Evolutionary conservation across 768 basidiomycete species (phyloP).

Genomic region (Suillus variegatus): DNA sequence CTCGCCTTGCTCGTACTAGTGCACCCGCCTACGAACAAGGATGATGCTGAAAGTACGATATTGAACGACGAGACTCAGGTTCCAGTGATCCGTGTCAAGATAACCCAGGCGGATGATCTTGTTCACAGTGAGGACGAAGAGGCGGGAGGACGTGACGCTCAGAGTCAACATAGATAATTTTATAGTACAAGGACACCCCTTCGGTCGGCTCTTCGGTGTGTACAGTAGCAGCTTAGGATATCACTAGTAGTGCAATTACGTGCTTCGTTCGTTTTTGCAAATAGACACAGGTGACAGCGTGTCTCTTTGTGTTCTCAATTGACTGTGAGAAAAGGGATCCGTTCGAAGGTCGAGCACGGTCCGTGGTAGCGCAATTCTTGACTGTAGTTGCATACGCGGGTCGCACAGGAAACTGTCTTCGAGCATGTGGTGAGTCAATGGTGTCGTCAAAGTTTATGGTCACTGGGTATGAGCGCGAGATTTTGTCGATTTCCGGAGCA

Average conservation of each 20-base stretch:
- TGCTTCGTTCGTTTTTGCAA: not conserved
- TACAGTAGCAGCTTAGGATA: not conserved
- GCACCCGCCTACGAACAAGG: conserved; percentile 32
- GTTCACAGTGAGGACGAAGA: conserved; percentile 9
- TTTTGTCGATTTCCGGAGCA: no score
- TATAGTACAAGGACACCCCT: not conserved
- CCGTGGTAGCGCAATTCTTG: no score
- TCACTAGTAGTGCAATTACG: not conserved
- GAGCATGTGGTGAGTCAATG: no score
- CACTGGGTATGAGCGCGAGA: no score
- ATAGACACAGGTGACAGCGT: not conserved
- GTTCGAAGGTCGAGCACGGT: not conserved
- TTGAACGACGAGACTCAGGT: conserved; percentile 3
- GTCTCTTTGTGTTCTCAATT: not conserved
- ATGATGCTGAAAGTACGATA: not conserved
- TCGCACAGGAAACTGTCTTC: not conserved
- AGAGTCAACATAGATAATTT: not conserved
- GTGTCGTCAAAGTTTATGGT: no score
- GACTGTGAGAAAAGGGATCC: not conserved
- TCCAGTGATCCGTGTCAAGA: conserved; percentile 2
- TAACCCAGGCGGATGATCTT: conserved; percentile 4
- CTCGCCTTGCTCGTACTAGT: conserved; percentile 50
- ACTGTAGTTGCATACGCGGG: not conserved
- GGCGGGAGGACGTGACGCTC: not conserved
- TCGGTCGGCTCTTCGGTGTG: no score